Conservation (phyloP, 2,329 filamentous ascomycete genomes). For the Trichoderma sp. region DNA sequence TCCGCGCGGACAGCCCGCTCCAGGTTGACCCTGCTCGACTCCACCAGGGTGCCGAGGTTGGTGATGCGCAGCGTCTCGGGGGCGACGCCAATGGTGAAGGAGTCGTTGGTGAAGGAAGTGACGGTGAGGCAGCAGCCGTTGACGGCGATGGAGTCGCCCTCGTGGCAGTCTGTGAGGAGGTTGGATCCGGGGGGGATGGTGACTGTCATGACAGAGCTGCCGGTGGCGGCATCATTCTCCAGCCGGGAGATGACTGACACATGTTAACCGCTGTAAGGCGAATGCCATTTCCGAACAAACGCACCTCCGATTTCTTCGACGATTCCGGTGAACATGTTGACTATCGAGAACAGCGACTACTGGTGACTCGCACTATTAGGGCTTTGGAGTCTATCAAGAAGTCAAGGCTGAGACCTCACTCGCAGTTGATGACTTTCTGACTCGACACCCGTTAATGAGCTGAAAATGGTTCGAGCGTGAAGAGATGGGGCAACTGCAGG, state of each 20-base stretch:
- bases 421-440: background rate
- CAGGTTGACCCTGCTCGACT: constrained; percentile 77
- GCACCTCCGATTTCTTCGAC: constrained; percentile 91
- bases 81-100: constrained; percentile 90
- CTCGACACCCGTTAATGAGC: background rate
- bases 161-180: constrained; percentile 80
- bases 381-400: background rate
- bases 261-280: constrained; percentile 31
- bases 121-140: constrained; percentile 97
- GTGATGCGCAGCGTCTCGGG: constrained; percentile 95
- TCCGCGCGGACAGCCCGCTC: constrained; percentile 89
- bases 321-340: constrained; percentile 89
- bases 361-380: background rate
- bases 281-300: constrained; percentile 37
- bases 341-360: constrained; percentile 15
- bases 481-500: background rate
- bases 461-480: background rate
- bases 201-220: constrained; percentile 90
- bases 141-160: constrained; percentile 92
- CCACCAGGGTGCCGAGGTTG: constrained; percentile 76
- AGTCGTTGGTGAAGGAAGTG: constrained; percentile 54
- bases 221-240: constrained; percentile 76
- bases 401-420: background rate
- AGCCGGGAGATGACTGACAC: constrained; percentile 79
- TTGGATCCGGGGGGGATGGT: constrained; percentile 63